phyloP scores from a whole-genome alignment of 768 basidiomycete genomes.

The Mycena vulgaris region DNA sequence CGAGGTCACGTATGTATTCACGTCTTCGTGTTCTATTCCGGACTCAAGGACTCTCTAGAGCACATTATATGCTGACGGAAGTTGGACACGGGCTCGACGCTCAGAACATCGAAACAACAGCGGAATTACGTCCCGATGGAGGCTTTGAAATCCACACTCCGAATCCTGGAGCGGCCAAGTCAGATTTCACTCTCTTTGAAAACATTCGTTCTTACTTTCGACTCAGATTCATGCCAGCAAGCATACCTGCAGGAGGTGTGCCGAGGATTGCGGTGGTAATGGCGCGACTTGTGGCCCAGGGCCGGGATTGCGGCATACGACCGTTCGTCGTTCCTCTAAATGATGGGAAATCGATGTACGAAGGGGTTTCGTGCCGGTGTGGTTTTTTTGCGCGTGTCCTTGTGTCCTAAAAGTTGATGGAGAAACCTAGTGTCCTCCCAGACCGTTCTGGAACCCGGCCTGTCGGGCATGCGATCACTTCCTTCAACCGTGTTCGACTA shows the following conservation, averaged over 20 bases:
- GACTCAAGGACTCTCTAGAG: conserved; percentile 34
- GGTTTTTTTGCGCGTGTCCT: not conserved
- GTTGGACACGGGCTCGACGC: conserved; percentile 48
- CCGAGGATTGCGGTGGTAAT: conserved; percentile 49
- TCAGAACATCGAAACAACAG: conserved; percentile 46
- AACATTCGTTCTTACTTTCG: not conserved
- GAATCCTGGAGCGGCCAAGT: conserved; percentile 43
- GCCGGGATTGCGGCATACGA: conserved; percentile 39
- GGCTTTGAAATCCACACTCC: conserved; percentile 46
- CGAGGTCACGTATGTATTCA: conserved; percentile 41
- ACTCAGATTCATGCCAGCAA: conserved; percentile 51
- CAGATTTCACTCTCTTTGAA: not conserved
- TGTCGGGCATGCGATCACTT: conserved; percentile 48
- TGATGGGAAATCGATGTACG: conserved; percentile 45
- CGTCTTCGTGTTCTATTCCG: not conserved
- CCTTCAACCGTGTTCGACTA: conserved; percentile 48
- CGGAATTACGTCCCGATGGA: conserved; percentile 40
- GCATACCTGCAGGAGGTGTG: conserved; percentile 41
- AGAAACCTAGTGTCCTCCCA: conserved; percentile 38
- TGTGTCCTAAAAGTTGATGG: not conserved
- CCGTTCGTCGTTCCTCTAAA: conserved; percentile 47
- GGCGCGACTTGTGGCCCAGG: conserved; percentile 42
- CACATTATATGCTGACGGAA: conserved; percentile 48
- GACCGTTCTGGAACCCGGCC: conserved; percentile 38
- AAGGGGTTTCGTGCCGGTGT: conserved; percentile 45